These are phyloP conservation scores for Mucor irregularis DNA, from an alignment of 371 early-diverging fungal species.

Conservation along the genomic window DNA sequence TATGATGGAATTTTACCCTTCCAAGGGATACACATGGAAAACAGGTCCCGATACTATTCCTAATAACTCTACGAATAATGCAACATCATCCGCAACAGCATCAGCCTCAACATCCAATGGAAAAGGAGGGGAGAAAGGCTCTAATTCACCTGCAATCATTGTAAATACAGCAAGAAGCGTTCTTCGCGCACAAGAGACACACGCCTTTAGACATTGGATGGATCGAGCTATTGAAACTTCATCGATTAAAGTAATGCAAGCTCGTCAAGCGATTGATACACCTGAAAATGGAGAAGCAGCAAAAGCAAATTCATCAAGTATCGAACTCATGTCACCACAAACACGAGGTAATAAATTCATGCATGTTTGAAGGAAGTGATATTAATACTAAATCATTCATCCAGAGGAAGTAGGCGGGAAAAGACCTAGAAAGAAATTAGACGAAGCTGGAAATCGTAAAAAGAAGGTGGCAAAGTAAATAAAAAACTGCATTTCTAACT, in stretches of 20 bases:
- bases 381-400: neutral
- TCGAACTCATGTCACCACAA: neutral
- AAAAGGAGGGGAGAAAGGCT: no score
- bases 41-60: neutral
- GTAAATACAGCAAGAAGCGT: constrained; percentile 13
- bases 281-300: neutral
- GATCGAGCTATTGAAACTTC: constrained; percentile 51
- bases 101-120: neutral
- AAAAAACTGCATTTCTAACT: neutral
- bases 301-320: neutral
- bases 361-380: neutral
- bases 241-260: constrained; percentile 31
- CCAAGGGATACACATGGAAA: constrained; percentile 79
- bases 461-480: constrained; percentile 22
- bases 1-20: constrained; percentile 73
- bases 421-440: constrained; percentile 23
- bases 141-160: neutral
- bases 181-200: constrained; percentile 45
- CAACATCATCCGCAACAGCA: neutral
- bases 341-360: constrained; percentile 12
- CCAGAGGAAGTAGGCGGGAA: constrained; percentile 26
- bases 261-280: constrained; percentile 25
- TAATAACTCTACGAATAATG: constrained; percentile 3
- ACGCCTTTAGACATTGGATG: constrained; percentile 45
- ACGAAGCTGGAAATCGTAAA: constrained; percentile 22